Conservation (phyloP, 345 rosid genomes). For the Aquilaria yunnanensis region DNA sequence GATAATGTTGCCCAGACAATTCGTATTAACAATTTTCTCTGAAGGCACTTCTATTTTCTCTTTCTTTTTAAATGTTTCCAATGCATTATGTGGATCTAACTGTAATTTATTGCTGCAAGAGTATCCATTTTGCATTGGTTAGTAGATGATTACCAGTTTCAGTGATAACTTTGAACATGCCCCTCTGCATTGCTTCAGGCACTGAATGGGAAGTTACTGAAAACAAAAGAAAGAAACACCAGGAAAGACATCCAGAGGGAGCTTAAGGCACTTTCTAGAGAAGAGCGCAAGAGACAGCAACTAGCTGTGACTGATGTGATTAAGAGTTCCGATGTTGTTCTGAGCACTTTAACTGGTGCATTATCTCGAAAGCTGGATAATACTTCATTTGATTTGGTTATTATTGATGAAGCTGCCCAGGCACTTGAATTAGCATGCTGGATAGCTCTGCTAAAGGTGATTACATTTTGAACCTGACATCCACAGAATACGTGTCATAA, state of each 20-base stretch:
- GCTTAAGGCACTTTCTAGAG: constrained; percentile 75
- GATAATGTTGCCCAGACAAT: no score
- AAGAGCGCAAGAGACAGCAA: constrained; percentile 95
- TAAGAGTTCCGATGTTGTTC: constrained; percentile 71
- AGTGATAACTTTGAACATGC: constrained; percentile 1
- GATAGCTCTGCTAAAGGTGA: constrained; percentile 85
- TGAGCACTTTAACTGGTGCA: constrained; percentile 93
- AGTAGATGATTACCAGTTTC: constrained; percentile 1
- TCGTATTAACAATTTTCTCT: no score
- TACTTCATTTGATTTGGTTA: constrained; percentile 78
- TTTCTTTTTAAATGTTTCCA: no score
- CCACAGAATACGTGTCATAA: no score
- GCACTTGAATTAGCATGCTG: constrained; percentile 98
- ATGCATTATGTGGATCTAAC: no score
- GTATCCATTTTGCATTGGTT: constrained; percentile 1
- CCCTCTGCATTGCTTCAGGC: constrained; percentile 31
- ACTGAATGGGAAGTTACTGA: constrained; percentile 75
- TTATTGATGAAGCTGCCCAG: constrained; percentile 98
- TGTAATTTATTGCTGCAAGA: constrained; percentile 5
- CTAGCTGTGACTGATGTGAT: constrained; percentile 88
- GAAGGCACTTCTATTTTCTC: no score
- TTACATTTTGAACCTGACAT: neutral
- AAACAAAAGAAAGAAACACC: constrained; percentile 71
- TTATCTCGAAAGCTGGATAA: constrained; percentile 60
- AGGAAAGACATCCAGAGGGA: constrained; percentile 86